Conservation (phyloP, 176 grass and related monocot species). For the Bolboschoenus planiculmis region DNA sequence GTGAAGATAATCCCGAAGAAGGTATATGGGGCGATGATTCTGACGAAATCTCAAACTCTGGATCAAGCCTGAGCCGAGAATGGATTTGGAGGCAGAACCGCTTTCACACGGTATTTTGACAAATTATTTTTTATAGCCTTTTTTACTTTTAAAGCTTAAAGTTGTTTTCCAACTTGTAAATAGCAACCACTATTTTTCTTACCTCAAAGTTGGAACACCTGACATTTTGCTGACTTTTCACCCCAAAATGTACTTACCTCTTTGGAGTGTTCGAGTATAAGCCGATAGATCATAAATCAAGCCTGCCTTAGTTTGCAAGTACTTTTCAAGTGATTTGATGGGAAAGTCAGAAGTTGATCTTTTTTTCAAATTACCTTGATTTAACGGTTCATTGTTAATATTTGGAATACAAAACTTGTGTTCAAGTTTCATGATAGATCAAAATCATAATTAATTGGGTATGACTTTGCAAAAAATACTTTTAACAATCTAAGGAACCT, state of each 20-base stretch:
- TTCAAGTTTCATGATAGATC: background rate
- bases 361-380: background rate
- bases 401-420: background rate
- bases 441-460: background rate
- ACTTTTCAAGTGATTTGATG: background rate
- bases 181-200: background rate
- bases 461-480: background rate
- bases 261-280: background rate
- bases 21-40: conserved; percentile 38
- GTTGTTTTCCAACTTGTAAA: background rate
- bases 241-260: background rate
- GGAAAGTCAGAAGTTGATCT: background rate
- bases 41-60: conserved; percentile 23
- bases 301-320: background rate
- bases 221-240: background rate
- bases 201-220: background rate
- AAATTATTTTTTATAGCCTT: background rate
- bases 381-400: background rate
- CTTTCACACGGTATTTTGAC: conserved; percentile 55
- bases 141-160: background rate
- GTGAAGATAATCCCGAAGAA: conserved; percentile 23
- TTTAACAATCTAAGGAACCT: background rate
- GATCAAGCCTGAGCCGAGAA: conserved; percentile 45
- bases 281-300: background rate
- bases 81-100: conserved; percentile 41